These are phyloP conservation scores for Pelargonium nanum DNA, from an alignment of 345 rosid genomes.

Conservation along the genomic window DNA sequence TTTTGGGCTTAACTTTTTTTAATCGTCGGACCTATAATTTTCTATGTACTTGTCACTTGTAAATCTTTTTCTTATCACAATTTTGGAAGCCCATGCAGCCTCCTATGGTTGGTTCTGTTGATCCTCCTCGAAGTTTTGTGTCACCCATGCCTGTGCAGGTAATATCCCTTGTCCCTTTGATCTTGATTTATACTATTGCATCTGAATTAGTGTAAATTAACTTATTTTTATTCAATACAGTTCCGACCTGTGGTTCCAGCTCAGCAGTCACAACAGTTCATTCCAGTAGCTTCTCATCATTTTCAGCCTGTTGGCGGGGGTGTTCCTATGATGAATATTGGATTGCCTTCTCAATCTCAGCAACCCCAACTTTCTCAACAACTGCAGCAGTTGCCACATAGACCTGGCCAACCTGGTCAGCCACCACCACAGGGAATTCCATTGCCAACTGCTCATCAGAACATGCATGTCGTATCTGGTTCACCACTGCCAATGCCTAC, in stretches of 20 bases:
- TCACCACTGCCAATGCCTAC: constrained; percentile 40
- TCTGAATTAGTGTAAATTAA: background rate
- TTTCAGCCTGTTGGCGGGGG: constrained; percentile 58
- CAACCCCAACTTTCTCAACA: constrained; percentile 53
- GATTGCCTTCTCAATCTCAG: constrained; percentile 56
- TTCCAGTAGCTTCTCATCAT: constrained; percentile 51
- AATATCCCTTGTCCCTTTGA: constrained; percentile 19
- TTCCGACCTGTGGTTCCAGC: constrained; percentile 51
- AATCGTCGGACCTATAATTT: background rate
- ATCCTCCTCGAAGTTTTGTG: constrained; percentile 50
- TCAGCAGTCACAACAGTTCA: constrained; percentile 57
- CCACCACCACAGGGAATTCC: constrained; percentile 42
- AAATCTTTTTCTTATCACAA: constrained; percentile 5
- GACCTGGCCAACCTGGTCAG: constrained; percentile 50
- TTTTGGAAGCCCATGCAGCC: constrained; percentile 47
- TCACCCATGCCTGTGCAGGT: constrained; percentile 68
- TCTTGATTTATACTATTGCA: background rate
- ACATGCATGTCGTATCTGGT: constrained; percentile 38
- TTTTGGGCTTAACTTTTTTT: background rate
- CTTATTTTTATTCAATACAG: constrained; percentile 25
- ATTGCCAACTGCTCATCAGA: constrained; percentile 40
- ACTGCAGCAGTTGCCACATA: constrained; percentile 53
- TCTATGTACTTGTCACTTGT: background rate
- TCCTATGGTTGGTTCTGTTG: constrained; percentile 44
- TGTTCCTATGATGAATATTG: constrained; percentile 46